Evolutionary conservation across 1,139 yeast species (phyloP).

Genomic region (Candida mesenterica): DNA sequence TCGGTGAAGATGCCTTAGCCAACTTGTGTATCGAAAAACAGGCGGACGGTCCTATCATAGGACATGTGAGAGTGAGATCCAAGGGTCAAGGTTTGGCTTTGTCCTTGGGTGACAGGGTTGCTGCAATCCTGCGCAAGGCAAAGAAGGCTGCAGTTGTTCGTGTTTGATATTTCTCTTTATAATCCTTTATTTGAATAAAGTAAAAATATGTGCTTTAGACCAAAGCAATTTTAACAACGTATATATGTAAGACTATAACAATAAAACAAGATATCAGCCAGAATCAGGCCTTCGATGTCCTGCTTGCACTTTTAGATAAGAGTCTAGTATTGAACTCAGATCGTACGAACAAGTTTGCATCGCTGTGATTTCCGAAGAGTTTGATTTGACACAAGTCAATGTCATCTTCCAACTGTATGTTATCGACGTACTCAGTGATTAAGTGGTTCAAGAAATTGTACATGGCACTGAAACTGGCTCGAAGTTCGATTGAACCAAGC

Average conservation of each 20-base stretch:
- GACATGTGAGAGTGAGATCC: conserved; percentile 94
- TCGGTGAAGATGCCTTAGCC: conserved; percentile 98
- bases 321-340: conserved; percentile 19
- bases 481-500: conserved; percentile 5
- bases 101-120: conserved; percentile 91
- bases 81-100: conserved; percentile 98
- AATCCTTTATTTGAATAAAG: neutral
- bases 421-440: conserved; percentile 6
- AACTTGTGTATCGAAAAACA: conserved; percentile 90
- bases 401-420: conserved; percentile 13
- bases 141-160: neutral
- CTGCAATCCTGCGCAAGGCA: conserved; percentile 65
- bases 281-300: too few species aligned
- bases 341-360: conserved; percentile 25
- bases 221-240: too few species aligned
- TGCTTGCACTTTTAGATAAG: conserved; percentile 4
- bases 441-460: conserved; percentile 6
- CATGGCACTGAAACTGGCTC: conserved; percentile 6
- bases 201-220: too few species aligned
- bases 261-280: too few species aligned
- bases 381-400: conserved; percentile 17
- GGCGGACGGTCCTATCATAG: conserved; percentile 73
- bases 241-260: too few species aligned
- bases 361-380: conserved; percentile 26
- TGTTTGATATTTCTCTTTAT: neutral